A percentile compares a stretch with the other conserved stretches of the same genome.
These are phyloP conservation scores for Elsinoe arachidis DNA, from an alignment of 2,329 filamentous ascomycete genomes.

Conservation along the genomic window DNA sequence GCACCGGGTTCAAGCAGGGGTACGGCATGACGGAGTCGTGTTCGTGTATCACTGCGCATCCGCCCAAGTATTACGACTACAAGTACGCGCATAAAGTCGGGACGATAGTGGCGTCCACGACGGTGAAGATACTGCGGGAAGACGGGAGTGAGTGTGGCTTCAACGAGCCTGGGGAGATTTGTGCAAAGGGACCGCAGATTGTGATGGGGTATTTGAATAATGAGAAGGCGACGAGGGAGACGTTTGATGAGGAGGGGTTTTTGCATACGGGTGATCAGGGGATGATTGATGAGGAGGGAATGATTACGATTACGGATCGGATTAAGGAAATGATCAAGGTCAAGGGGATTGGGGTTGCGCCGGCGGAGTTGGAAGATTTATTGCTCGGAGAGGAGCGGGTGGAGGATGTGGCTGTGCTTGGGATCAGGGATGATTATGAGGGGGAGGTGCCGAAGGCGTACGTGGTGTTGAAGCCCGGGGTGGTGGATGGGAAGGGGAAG, in stretches of 20 bases:
- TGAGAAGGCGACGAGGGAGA: constrained; percentile 29
- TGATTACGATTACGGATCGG: constrained; percentile 51
- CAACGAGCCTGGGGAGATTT: constrained; percentile 44
- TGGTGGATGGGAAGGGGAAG: constrained; percentile 20
- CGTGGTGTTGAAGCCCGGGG: constrained; percentile 38
- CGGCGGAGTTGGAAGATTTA: constrained; percentile 55
- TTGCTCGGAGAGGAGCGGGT: constrained; percentile 50
- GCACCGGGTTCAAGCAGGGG: constrained; percentile 54
- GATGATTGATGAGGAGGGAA: constrained; percentile 45
- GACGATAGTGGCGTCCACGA: constrained; percentile 49
- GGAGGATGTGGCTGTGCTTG: constrained; percentile 49
- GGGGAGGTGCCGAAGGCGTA: constrained; percentile 52
- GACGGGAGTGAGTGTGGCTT: constrained; percentile 46
- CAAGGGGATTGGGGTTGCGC: constrained; percentile 54
- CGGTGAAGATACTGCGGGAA: constrained; percentile 51
- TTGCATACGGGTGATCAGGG: constrained; percentile 53
- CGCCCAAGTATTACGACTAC: constrained; percentile 47
- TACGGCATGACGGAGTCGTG: constrained; percentile 63
- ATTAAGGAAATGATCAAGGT: constrained; percentile 64
- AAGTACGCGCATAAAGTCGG: constrained; percentile 50
- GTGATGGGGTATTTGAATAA: constrained; percentile 31
- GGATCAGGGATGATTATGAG: constrained; percentile 46
- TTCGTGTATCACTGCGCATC: constrained; percentile 54
- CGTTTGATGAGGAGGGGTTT: constrained; percentile 42
- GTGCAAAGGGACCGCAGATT: constrained; percentile 29